Evolutionary conservation across 495 filamentous ascomycete species (phyloP), one percentile per base, ranked within the genome.

Genomic region (Tirmania nivea): DNA sequence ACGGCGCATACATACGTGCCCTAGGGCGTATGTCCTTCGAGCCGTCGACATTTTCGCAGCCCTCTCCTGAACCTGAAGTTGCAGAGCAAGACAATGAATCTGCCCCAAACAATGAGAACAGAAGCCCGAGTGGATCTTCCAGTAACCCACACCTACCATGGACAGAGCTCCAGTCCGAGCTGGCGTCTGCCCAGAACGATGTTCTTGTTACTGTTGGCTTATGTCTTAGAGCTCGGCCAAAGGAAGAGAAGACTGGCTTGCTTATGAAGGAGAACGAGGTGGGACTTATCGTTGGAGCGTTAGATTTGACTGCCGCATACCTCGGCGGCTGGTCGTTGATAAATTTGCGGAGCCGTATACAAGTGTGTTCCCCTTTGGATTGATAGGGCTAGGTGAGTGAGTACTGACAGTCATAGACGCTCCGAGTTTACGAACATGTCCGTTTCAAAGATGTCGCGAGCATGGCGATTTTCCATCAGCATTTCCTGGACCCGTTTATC

Each of bases 131-230:
- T n/a, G n/a, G n/a, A n/a, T n/a, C 54, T 17, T 55, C 57, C 45
- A 58, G 51, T 6, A 54, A 52, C 21, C 60, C 57, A 6, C 55
- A 63, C 25, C 61, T 52, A 50, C 57, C 61, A 12, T 55, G 63
- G 25, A 31, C 25, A 50, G 61, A 60, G 51, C 64, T 58, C 37
- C 62, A 64, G 48, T 56, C 55, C 10, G 51, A 56, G 14, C 34
- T 64, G 34, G 61, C 64, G 20, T 59, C 58, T 52, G 62, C 62
- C 20, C 62, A 64, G 53, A 64, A 64, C 36, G 62, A 64, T 55
- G 62, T 64, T 34, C 55, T 64, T 8, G 62, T 61, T 49, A 64
- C 62, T 5, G 62, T 64, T 37, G 62, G 62, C 12, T 58, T 64
- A 35, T 64, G 61, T 49, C 56, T 63, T 8, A 51, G 61, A 17